Percentiles rank a stretch among this genome's conserved stretches.
Conservation (phyloP, 1,139 yeast genomes). For the Zygosaccharomyces sapae region DNA sequence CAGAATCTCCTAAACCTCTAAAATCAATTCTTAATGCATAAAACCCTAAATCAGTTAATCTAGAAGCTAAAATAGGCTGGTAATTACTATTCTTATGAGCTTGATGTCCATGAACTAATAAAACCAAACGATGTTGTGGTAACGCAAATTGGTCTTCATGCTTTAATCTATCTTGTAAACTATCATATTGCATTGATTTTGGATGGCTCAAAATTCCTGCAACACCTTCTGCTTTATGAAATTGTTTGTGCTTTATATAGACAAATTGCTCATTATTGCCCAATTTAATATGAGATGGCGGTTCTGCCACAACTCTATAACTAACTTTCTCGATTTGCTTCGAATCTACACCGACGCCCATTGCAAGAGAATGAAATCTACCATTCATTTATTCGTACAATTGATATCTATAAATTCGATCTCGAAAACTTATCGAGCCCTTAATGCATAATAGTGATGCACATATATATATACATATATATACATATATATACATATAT, state of each 20-base stretch:
- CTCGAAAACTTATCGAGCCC: background rate
- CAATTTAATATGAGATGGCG: conserved; percentile 17
- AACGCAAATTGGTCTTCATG: conserved; percentile 26
- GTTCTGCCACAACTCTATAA: conserved; percentile 11
- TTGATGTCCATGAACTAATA: conserved; percentile 70
- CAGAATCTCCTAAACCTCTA: conserved; percentile 78
- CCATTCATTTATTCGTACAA: background rate
- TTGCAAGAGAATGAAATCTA: conserved; percentile 1
- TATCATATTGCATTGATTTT: conserved; percentile 24
- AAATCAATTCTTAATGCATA: conserved; percentile 75
- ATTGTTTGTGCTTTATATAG: conserved; percentile 22
- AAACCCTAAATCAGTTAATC: conserved; percentile 57
- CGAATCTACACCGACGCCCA: conserved; percentile 10
- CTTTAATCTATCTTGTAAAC: conserved; percentile 23
- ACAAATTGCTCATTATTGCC: conserved; percentile 21
- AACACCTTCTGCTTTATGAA: conserved; percentile 30
- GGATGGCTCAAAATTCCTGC: conserved; percentile 39
- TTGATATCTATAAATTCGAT: background rate
- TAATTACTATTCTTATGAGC: conserved; percentile 82
- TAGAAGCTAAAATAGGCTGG: conserved; percentile 59
- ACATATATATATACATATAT: too few species aligned
- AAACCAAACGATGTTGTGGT: conserved; percentile 41
- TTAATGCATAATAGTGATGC: too few species aligned
- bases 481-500: too few species aligned
- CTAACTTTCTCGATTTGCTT: conserved; percentile 11